Evolutionary conservation across 306 rosid genomes (phyloP).

Genomic region (Cucumis cinereus): DNA sequence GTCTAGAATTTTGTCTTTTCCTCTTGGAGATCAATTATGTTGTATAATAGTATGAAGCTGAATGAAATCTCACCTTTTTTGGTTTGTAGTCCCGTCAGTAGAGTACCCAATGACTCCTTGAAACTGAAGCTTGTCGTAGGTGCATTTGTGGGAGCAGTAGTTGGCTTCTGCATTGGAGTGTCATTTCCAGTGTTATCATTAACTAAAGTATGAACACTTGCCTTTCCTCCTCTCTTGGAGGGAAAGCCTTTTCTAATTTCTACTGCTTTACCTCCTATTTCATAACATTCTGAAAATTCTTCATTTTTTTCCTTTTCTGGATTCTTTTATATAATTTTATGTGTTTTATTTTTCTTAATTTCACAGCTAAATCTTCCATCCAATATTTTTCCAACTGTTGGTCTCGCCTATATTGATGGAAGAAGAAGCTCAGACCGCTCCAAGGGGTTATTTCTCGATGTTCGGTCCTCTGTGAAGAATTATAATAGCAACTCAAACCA

Average conservation of each 20-base stretch:
- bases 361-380: conserved; percentile 69
- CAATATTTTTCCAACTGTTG: conserved; percentile 46
- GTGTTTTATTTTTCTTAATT: not conserved
- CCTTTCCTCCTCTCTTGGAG: not conserved
- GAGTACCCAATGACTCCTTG: conserved; percentile 66
- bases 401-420: conserved; percentile 32
- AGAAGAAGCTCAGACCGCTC: conserved; percentile 22
- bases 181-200: conserved; percentile 68
- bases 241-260: not conserved
- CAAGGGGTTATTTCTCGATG: conserved; percentile 4
- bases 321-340: not conserved
- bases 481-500: conserved; percentile 15
- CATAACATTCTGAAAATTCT: not conserved
- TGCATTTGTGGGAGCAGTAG: conserved; percentile 63
- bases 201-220: conserved; percentile 41
- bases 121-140: conserved; percentile 66
- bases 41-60: not conserved
- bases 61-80: conserved; percentile 12
- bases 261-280: not conserved
- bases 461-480: conserved; percentile 24
- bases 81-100: conserved; percentile 41
- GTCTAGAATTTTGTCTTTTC: conserved; percentile 17
- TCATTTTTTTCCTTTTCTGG: not conserved
- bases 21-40: not conserved
- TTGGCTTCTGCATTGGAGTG: conserved; percentile 74